These are phyloP conservation scores for Nicotiana knightiana DNA, from an alignment of 257 asterid genomes.

Conservation along the genomic window DNA sequence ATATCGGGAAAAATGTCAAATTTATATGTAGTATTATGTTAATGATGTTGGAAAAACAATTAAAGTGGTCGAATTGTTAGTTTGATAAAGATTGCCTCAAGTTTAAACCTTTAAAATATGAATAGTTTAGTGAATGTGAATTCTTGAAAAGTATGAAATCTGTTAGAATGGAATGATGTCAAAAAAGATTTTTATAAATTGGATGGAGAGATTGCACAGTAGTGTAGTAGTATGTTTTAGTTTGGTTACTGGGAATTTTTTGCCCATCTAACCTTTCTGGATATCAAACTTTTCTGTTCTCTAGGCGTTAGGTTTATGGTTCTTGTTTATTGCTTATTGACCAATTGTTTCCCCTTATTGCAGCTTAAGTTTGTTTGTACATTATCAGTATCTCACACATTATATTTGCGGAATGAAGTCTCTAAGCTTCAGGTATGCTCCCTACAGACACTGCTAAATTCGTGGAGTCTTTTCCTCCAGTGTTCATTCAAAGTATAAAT, in stretches of 20 bases:
- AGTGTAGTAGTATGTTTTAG: neutral
- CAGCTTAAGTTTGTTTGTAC: slow-evolving; percentile 54
- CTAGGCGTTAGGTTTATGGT: neutral
- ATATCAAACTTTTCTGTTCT: neutral
- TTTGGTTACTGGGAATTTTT: neutral
- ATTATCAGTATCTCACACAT: slow-evolving; percentile 37
- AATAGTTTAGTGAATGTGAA: neutral
- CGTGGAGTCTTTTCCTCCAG: slow-evolving; percentile 10
- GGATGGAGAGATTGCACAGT: neutral
- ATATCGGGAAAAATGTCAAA: too few relatives aligned
- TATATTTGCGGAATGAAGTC: slow-evolving; percentile 50
- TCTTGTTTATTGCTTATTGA: neutral
- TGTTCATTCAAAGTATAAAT: neutral
- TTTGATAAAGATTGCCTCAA: neutral
- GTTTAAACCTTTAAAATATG: neutral
- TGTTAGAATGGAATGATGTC: neutral
- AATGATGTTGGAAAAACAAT: neutral
- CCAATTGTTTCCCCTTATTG: slow-evolving; percentile 15
- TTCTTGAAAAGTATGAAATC: neutral
- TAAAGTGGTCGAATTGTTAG: neutral
- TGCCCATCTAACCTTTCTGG: neutral
- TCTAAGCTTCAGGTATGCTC: slow-evolving; percentile 65
- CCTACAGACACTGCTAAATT: slow-evolving; percentile 8
- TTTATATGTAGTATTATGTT: neutral
- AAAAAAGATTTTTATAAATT: neutral